Conservation (phyloP, 805 yeast genomes). For the Scheffersomyces ergatensis region DNA sequence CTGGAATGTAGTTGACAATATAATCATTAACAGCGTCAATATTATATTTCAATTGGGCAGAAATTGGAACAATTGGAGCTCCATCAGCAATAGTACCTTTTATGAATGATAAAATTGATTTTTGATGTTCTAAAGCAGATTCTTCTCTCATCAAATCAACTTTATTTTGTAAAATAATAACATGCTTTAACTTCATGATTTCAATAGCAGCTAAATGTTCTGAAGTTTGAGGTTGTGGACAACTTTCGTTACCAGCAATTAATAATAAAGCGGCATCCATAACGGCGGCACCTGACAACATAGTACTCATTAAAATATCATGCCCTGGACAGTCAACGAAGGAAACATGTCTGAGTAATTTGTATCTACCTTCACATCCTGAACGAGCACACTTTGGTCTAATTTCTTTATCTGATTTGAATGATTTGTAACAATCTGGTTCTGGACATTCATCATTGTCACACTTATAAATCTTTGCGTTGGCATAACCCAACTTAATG, state of each 20-base stretch:
- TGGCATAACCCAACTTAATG: constrained; percentile 97
- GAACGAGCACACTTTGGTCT: constrained; percentile 87
- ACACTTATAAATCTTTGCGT: constrained; percentile 96
- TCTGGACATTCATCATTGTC: constrained; percentile 82
- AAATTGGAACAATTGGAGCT: constrained; percentile 97
- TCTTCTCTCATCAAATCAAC: constrained; percentile 99
- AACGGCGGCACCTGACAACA: constrained; percentile 99
- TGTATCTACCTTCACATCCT: constrained; percentile 87
- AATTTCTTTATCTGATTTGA: constrained; percentile 92
- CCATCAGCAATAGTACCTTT: constrained; percentile 99
- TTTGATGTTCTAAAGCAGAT: constrained; percentile 91
- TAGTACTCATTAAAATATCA: constrained; percentile 99
- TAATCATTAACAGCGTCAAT: constrained; percentile 98
- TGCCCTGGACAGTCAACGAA: constrained; percentile 99
- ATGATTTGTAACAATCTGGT: constrained; percentile 93
- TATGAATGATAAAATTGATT: constrained; percentile 86
- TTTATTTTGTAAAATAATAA: constrained; percentile 93
- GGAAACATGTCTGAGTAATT: constrained; percentile 91
- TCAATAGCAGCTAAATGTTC: constrained; percentile 99
- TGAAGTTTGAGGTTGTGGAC: constrained; percentile 99
- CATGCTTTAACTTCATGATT: constrained; percentile 97
- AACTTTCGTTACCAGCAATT: constrained; percentile 97
- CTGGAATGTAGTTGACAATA: constrained; percentile 92
- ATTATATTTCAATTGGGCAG: constrained; percentile 97
- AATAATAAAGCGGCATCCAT: constrained; percentile 98